A percentile compares a stretch with the other conserved stretches of the same genome.
Conservation (phyloP, 176 grass and related monocot genomes). For the Oryza coarctata region DNA sequence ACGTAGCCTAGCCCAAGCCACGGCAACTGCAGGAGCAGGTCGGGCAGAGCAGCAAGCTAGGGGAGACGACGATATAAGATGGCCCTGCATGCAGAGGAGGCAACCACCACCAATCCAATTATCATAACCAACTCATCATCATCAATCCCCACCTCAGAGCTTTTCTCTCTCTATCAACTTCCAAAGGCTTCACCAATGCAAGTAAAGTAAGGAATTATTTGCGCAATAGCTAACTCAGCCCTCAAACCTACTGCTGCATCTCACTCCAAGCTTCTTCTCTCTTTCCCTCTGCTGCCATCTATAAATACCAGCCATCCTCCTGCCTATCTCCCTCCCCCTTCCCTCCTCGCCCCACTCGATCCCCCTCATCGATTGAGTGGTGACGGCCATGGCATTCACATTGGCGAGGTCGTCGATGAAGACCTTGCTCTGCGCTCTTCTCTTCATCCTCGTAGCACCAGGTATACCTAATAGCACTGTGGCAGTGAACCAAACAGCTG, state of each 20-base stretch:
- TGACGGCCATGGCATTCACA: constrained; percentile 28
- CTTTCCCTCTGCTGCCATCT: not conserved
- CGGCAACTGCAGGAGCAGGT: constrained; percentile 37
- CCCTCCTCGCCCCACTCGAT: constrained; percentile 25
- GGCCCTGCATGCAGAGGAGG: not conserved
- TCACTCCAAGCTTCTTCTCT: not conserved
- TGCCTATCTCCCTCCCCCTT: constrained; percentile 36
- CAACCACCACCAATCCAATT: no score
- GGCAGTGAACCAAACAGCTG: not conserved
- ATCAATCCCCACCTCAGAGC: not conserved
- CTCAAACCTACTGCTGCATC: constrained; percentile 25
- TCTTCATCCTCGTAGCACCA: constrained; percentile 58
- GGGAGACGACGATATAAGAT: not conserved
- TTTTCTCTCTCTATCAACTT: constrained; percentile 7
- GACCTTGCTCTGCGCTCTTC: constrained; percentile 22
- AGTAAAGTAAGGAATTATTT: constrained; percentile 98
- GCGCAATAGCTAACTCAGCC: constrained; percentile 30
- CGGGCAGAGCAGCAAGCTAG: not conserved
- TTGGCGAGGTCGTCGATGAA: not conserved
- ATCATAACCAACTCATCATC: not conserved
- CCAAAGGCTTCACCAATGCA: constrained; percentile 52
- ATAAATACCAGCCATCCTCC: not conserved
- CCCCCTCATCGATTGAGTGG: not conserved
- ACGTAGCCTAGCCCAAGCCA: constrained; percentile 25
- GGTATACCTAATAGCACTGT: constrained; percentile 16